These are phyloP conservation scores for Tulasnella calospora DNA, from an alignment of 768 basidiomycete species.

Conservation along the genomic window DNA sequence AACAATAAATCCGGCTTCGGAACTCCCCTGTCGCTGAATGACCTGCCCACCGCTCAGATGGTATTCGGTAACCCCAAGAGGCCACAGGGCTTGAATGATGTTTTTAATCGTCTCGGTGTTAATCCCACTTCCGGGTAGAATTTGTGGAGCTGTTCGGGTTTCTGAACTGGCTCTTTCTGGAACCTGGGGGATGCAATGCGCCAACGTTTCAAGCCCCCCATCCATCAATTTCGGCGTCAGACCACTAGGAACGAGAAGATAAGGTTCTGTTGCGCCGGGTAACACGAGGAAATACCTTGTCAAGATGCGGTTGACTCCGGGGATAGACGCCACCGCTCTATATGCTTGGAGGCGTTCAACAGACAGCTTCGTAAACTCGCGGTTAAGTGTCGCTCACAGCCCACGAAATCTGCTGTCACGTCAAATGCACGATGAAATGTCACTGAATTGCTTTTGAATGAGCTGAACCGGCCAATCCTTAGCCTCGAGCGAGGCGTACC, in stretches of 20 bases:
- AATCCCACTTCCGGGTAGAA: conserved; percentile 76
- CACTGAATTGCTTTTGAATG: conserved; percentile 40
- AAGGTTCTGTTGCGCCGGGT: background rate
- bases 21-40: conserved; percentile 50
- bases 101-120: conserved; percentile 50
- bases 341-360: conserved; percentile 37
- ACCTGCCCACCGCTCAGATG: conserved; percentile 72
- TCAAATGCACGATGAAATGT: conserved; percentile 80
- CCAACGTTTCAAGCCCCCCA: background rate
- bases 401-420: conserved; percentile 48
- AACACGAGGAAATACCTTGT: conserved; percentile 55
- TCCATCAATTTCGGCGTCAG: background rate
- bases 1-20: conserved; percentile 38
- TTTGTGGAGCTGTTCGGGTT: conserved; percentile 30
- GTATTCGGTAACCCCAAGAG: conserved; percentile 58
- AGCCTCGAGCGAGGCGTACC: conserved; percentile 38
- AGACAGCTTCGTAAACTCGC: background rate
- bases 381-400: conserved; percentile 42
- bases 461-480: background rate
- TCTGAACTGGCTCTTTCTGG: background rate
- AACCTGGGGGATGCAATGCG: background rate
- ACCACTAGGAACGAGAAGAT: background rate
- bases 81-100: conserved; percentile 50
- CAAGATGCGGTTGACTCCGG: conserved; percentile 70
- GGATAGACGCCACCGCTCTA: conserved; percentile 45